Evolutionary conservation across 345 rosid species (phyloP).

Genomic region (Cardamine resedifolia): DNA sequence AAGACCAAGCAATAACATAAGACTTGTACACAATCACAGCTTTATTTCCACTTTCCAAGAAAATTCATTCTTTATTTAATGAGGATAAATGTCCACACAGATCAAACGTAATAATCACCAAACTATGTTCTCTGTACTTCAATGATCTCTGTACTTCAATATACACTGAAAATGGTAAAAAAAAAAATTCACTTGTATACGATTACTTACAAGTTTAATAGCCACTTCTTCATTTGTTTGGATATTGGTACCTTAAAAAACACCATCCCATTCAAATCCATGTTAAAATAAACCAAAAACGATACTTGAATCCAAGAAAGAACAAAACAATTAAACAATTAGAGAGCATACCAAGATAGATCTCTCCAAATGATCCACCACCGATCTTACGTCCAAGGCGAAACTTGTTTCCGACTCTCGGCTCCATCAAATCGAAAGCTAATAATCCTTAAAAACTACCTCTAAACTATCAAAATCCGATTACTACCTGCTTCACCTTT

Average conservation of each 20-base stretch:
- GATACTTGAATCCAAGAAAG: neutral
- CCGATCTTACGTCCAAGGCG: conserved; percentile 95
- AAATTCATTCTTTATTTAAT: neutral
- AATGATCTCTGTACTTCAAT: neutral
- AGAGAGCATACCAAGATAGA: conserved; percentile 69
- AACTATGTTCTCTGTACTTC: neutral
- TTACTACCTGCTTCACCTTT: neutral
- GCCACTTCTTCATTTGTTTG: conserved; percentile 98
- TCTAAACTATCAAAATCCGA: conserved; percentile 18
- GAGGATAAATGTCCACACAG: neutral
- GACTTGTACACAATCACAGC: conserved; percentile 18
- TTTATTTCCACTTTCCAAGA: conserved; percentile 13
- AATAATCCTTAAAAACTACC: conserved; percentile 22
- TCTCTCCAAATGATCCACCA: conserved; percentile 98
- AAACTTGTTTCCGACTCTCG: conserved; percentile 84
- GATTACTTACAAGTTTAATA: conserved; percentile 86
- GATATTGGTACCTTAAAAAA: conserved; percentile 70
- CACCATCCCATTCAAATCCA: neutral
- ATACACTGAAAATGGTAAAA: neutral
- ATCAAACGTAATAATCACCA: conserved; percentile 10
- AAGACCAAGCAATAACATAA: conserved; percentile 12
- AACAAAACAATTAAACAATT: neutral
- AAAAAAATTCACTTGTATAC: neutral
- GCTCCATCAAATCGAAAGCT: conserved; percentile 61
- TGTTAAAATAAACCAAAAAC: neutral